phyloP scores from a whole-genome alignment of 2,329 filamentous ascomycete species.

The Stachybotrys echinatus region DNA sequence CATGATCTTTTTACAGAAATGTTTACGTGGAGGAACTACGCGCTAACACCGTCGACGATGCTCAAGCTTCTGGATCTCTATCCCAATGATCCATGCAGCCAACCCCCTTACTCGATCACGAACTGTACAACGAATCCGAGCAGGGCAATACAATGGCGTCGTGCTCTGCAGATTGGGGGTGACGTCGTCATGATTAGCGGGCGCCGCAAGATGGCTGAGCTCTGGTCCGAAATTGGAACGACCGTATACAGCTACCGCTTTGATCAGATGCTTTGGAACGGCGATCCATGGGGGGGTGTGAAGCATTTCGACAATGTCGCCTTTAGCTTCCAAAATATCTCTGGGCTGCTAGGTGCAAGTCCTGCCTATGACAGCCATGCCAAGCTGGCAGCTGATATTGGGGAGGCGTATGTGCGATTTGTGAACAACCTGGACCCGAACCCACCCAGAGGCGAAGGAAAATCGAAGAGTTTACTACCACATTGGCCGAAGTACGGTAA shows the following conservation, averaged over 20 bases:
- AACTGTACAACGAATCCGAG: slow-evolving; percentile 11
- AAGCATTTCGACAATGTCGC: slow-evolving; percentile 45
- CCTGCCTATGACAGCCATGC: slow-evolving; percentile 33
- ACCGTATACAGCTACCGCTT: slow-evolving; percentile 44
- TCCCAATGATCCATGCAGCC: slow-evolving; percentile 39
- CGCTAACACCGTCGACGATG: slow-evolving; percentile 37
- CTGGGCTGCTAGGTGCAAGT: slow-evolving; percentile 37
- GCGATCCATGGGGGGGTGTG: slow-evolving; percentile 31
- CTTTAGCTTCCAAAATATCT: slow-evolving; percentile 46
- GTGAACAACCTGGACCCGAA: slow-evolving; percentile 38
- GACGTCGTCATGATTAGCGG: slow-evolving; percentile 44
- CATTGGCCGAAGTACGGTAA: slow-evolving; percentile 36
- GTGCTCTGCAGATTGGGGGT: slow-evolving; percentile 36
- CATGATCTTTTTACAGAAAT: slow-evolving; percentile 30
- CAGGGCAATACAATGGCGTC: slow-evolving; percentile 37
- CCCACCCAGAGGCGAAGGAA: slow-evolving; percentile 6
- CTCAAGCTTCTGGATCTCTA: slow-evolving; percentile 39
- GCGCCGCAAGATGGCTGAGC: slow-evolving; percentile 37
- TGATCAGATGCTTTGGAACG: slow-evolving; percentile 39
- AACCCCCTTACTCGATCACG: slow-evolving; percentile 29
- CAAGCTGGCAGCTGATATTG: slow-evolving; percentile 28
- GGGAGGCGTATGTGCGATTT: slow-evolving; percentile 37
- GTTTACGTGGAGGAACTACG: slow-evolving; percentile 37
- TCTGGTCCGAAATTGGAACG: slow-evolving; percentile 25
- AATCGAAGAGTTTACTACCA: slow-evolving; percentile 20